Evolutionary conservation across 192 early-diverging fungal species (phyloP), one percentile per base, ranked within the genome.

Genomic region (Backusella parvicylindrica): DNA sequence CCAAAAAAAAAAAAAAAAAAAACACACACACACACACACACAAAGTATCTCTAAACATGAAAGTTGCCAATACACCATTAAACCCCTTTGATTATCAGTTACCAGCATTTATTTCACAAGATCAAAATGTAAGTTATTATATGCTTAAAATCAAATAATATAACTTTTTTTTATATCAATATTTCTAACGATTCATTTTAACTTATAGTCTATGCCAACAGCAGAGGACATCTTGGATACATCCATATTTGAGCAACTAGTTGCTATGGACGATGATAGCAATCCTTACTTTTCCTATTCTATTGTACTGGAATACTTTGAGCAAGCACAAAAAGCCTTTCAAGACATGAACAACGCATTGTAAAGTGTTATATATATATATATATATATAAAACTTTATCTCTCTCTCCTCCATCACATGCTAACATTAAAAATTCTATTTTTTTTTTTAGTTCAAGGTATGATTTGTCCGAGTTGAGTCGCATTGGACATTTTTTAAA

Each of bases 401-500:
- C n/a, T n/a, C n/a, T n/a, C 53, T 12, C n/a, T n/a, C n/a, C n/a
- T n/a, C n/a, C n/a, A n/a, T n/a, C 49, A 56, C 23, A 9, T 56
- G n/a, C 9, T 56, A 12, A 26, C 53, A 21, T 26, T 56, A 12
- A 56, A 40, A 41, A 47, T 1, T n/a, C 43, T n/a, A n/a, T 38
- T 60, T 60, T 38, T 37, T 37, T 37, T 60, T 56, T 28, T 60
- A 60, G 53, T 23, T 2, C 23, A 8, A 60, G 53, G 28, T 28
- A 4, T 60, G 53, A 60, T 60, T 60, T 60, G 26, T 28, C 53
- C 23, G 53, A 60, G 26, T 60, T 60, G 26, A 26, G 53, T 60
- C 53, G 53, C 26, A 60, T 60, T 60, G 53, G 53, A 28, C 53
- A 60, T 60, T 60, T 60, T 60, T 60, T 60, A 60, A 60, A 60